Evolutionary conservation across 257 asterid species (phyloP).

Genomic region (Sherardia arvensis): DNA sequence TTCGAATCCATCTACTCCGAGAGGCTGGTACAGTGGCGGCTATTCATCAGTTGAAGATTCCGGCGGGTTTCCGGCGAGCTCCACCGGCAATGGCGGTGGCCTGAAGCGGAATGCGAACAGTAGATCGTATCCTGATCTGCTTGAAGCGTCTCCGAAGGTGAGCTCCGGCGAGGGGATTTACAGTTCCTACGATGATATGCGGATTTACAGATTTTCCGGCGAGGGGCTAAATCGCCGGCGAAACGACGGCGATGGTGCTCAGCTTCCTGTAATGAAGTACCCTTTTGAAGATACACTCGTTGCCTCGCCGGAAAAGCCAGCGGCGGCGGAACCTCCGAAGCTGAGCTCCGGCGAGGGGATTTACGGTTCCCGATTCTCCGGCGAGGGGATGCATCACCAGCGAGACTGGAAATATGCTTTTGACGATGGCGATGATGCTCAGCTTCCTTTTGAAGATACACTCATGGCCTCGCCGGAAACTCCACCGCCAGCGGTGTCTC

Average conservation of each 20-base stretch:
- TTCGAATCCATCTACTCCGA: slow-evolving; percentile 32
- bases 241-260: slow-evolving; percentile 23
- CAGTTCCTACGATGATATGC: slow-evolving; percentile 48
- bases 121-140: slow-evolving; percentile 83
- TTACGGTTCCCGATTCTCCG: slow-evolving; percentile 29
- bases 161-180: slow-evolving; percentile 25
- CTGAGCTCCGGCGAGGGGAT: slow-evolving; percentile 32
- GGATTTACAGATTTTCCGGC: slow-evolving; percentile 30
- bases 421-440: slow-evolving; percentile 5
- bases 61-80: not conserved
- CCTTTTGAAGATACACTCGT: slow-evolving; percentile 36
- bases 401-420: slow-evolving; percentile 55
- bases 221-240: slow-evolving; percentile 46
- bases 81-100: slow-evolving; percentile 1
- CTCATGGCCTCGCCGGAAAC: slow-evolving; percentile 21
- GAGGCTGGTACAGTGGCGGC: slow-evolving; percentile 25
- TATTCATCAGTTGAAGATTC: not conserved
- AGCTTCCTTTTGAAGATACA: slow-evolving; percentile 30
- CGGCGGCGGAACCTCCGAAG: slow-evolving; percentile 7
- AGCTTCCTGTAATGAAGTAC: slow-evolving; percentile 12
- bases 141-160: slow-evolving; percentile 39
- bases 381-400: slow-evolving; percentile 39
- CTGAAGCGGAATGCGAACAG: slow-evolving; percentile 40
- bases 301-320: slow-evolving; percentile 15
- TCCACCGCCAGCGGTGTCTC: slow-evolving; percentile 8